A percentile compares a stretch with the other conserved stretches of the same genome.
Evolutionary conservation across 768 basidiomycete genomes (phyloP).

Genomic region (Mycena pura): DNA sequence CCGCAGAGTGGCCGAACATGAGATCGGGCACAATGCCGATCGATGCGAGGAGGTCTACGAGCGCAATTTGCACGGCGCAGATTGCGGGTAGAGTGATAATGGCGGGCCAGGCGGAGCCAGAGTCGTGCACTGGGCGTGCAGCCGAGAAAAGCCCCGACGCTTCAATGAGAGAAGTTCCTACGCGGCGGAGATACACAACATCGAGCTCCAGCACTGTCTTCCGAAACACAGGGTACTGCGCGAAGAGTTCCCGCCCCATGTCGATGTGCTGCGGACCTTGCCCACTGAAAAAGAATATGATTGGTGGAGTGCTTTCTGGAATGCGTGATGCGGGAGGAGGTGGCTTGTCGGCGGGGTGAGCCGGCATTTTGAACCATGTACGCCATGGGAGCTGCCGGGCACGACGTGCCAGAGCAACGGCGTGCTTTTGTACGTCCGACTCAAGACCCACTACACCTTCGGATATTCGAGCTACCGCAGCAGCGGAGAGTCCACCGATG

Average conservation of each 20-base stretch:
- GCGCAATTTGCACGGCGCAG: conserved; percentile 42
- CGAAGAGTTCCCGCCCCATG: conserved; percentile 41
- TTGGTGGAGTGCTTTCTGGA: conserved; percentile 21
- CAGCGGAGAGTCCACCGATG: neutral
- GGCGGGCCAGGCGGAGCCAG: conserved; percentile 16
- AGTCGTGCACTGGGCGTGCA: neutral
- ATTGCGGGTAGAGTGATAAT: conserved; percentile 34
- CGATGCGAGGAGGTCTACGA: conserved; percentile 35
- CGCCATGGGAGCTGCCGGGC: conserved; percentile 28
- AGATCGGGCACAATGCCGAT: conserved; percentile 34
- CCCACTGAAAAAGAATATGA: conserved; percentile 41
- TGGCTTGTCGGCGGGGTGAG: neutral
- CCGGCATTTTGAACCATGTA: conserved; percentile 6
- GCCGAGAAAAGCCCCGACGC: conserved; percentile 28
- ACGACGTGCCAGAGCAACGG: conserved; percentile 13
- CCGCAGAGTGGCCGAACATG: conserved; percentile 42
- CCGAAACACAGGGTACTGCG: conserved; percentile 34
- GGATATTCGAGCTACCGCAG: neutral
- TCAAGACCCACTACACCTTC: neutral
- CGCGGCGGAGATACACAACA: conserved; percentile 24
- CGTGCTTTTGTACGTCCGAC: neutral
- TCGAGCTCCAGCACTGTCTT: conserved; percentile 37
- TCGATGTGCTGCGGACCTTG: conserved; percentile 43
- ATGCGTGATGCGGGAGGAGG: conserved; percentile 23
- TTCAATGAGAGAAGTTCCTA: conserved; percentile 35